Evolutionary conservation across 1,139 yeast species (phyloP).

Genomic region (Taphrina communis): DNA sequence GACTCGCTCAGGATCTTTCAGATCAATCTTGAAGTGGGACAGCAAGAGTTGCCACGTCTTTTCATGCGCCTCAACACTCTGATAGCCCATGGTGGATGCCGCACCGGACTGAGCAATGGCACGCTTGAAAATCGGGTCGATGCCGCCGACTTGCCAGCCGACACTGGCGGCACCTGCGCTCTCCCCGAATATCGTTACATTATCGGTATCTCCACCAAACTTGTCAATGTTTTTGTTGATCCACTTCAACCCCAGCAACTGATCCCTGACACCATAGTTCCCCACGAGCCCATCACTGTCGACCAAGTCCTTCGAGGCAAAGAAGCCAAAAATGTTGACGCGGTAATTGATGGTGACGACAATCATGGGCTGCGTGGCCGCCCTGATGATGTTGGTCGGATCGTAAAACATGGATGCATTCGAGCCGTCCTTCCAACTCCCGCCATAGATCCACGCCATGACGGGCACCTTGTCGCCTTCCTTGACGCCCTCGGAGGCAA

Average conservation of each 20-base stretch:
- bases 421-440: conserved; percentile 52
- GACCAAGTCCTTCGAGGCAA: conserved; percentile 47
- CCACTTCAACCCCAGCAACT: conserved; percentile 52
- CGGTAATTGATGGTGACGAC: conserved; percentile 54
- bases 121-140: conserved; percentile 31
- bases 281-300: conserved; percentile 44
- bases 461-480: conserved; percentile 47
- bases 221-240: conserved; percentile 51
- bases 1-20: conserved; percentile 22
- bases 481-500: conserved; percentile 28
- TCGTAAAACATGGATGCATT: conserved; percentile 51
- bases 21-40: conserved; percentile 10
- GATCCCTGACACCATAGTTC: conserved; percentile 53
- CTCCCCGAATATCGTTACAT: conserved; percentile 53
- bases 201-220: conserved; percentile 53
- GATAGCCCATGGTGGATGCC: conserved; percentile 34
- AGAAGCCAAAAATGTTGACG: conserved; percentile 52
- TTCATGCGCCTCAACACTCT: conserved; percentile 17
- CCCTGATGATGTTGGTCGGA: conserved; percentile 50
- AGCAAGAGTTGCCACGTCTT: conserved; percentile 26
- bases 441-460: conserved; percentile 55
- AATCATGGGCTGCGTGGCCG: conserved; percentile 48
- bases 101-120: conserved; percentile 39
- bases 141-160: conserved; percentile 32
- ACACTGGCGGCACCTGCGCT: conserved; percentile 52